Evolutionary conservation across 441 rosid species (phyloP), one percentile per base, ranked within the genome.

Genomic region (Biscutella auriculata): DNA sequence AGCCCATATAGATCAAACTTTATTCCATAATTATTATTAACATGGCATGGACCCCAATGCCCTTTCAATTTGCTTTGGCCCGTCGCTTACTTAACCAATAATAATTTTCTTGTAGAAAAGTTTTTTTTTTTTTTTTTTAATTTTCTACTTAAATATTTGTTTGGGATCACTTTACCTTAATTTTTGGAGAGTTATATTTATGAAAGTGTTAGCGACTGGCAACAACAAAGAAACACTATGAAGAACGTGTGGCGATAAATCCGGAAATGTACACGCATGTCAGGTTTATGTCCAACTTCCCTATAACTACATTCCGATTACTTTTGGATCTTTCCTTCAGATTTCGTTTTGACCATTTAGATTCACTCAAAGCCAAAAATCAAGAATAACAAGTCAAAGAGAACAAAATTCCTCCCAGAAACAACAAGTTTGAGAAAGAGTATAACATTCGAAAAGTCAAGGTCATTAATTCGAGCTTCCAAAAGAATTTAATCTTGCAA

Each of bases 191-290:
- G 25, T 53, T 28, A 19, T 1, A 35, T 36, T 43, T 9, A 41
- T 13, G 1, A 43, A 57, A 19, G 30, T 59, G 42, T 37, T 43
- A 51, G 36, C 36, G 6, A 36, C 58, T 8, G n/a, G n/a, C n/a
- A 37, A 25, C 35, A 50, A 26, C 6, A 6, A 30, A 32, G 23
- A 40, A 65, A 49, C n/a, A 15, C 10, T n/a, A 8, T 19, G 11
- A 57, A 51, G 48, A 29, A 48, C 36, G 25, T 43, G 26, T 43
- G 52, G 72, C 72, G 52, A 46, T 32, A 67, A 46, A n/a, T 32
- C 57, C 40, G 67, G 67, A 32, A 46, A 29, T 60, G 7, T 16
- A 67, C 53, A 67, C 51, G 51, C 62, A 60, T 60, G 66, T 53
- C 25, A 39, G 16, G 14, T 36, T 51, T 35, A 44, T 45, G 10